Conservation (phyloP, 805 yeast species). For the Myxozyma lipomycoides region DNA sequence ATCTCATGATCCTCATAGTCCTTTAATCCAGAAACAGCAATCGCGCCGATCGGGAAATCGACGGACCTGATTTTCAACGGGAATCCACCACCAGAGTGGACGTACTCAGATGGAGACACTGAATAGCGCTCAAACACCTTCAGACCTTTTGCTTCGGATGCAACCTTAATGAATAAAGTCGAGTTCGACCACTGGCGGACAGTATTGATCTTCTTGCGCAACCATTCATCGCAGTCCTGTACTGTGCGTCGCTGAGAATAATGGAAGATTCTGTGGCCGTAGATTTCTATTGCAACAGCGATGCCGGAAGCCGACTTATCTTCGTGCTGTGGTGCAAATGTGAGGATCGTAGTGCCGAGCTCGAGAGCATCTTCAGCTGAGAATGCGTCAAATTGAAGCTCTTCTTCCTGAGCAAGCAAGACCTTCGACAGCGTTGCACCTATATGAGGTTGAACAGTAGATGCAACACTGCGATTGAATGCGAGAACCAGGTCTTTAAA, state of each 20-base stretch:
- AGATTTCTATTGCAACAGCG: constrained; percentile 19
- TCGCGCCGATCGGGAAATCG: background rate
- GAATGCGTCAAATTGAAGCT: constrained; percentile 13
- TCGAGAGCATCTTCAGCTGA: constrained; percentile 14
- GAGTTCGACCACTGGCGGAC: constrained; percentile 21
- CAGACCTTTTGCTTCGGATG: background rate
- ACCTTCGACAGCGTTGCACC: no score
- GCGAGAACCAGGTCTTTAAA: no score
- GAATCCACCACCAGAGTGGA: constrained; percentile 2
- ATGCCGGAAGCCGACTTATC: constrained; percentile 7
- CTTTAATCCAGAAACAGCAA: background rate
- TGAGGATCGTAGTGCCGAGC: constrained; percentile 12
- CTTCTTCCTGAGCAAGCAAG: constrained; percentile 13
- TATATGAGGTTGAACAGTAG: no score
- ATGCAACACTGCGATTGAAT: no score
- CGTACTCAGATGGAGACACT: background rate
- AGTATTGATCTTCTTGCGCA: constrained; percentile 17
- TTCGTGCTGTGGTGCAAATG: constrained; percentile 7
- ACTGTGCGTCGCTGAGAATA: constrained; percentile 23
- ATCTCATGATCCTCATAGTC: constrained; percentile 2
- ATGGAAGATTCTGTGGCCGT: constrained; percentile 17
- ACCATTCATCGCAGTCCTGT: constrained; percentile 20
- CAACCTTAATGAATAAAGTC: constrained; percentile 9
- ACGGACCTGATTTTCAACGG: background rate
- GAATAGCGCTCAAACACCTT: background rate